These are phyloP conservation scores for Daldinia vernicosa DNA, from an alignment of 495 filamentous ascomycete genomes.

Conservation along the genomic window DNA sequence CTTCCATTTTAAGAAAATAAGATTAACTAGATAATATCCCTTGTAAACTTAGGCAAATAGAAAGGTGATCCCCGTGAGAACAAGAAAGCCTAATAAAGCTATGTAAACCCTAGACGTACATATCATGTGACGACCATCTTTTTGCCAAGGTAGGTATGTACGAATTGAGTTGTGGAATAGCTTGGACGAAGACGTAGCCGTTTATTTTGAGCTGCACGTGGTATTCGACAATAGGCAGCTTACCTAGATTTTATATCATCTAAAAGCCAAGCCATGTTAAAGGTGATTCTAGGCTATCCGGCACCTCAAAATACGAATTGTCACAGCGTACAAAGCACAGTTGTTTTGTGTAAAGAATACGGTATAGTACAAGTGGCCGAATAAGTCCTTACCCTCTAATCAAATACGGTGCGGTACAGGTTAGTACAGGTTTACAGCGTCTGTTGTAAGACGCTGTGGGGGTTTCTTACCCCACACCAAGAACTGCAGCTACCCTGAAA, in stretches of 20 bases:
- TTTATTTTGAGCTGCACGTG: conserved; percentile 26
- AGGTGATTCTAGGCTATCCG: background rate
- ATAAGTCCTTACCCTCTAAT: conserved; percentile 4
- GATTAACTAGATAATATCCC: too few species aligned
- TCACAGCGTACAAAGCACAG: conserved; percentile 15
- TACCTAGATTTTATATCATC: conserved; percentile 3
- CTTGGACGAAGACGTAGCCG: background rate
- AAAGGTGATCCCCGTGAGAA: conserved; percentile 19
- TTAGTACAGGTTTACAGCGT: background rate
- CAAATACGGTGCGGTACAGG: conserved; percentile 14
- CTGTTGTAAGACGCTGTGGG: conserved; percentile 26
- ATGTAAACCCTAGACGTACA: background rate
- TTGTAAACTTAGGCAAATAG: too few species aligned
- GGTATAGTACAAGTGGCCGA: conserved; percentile 22
- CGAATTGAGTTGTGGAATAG: conserved; percentile 13
- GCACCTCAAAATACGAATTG: conserved; percentile 2
- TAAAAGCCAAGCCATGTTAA: background rate
- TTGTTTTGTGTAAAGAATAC: conserved; percentile 24
- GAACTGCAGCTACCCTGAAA: conserved; percentile 26
- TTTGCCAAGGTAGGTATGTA: background rate
- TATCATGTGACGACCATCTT: conserved; percentile 28
- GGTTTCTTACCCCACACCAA: conserved; percentile 38
- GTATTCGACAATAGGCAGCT: conserved; percentile 33
- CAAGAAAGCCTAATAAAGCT: conserved; percentile 7
- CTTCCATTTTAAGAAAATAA: too few species aligned